These are phyloP conservation scores for Hypoxylon sp. DNA, from an alignment of 2,329 filamentous ascomycete species.

Conservation along the genomic window DNA sequence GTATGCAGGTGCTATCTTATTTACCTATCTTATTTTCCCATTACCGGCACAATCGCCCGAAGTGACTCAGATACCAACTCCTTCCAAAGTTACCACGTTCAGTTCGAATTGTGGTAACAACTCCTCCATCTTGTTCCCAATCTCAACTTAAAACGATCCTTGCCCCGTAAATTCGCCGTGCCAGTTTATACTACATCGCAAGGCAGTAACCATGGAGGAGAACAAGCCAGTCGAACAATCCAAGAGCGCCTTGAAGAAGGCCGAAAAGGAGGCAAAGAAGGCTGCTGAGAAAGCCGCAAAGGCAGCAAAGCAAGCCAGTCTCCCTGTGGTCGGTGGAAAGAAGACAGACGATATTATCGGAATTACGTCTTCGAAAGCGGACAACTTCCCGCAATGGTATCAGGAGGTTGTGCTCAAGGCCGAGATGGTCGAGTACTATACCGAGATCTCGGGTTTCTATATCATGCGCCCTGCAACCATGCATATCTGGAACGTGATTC, in stretches of 20 bases:
- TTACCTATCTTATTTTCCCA: conserved; percentile 26
- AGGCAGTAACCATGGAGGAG: conserved; percentile 37
- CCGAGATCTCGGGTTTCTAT: conserved; percentile 90
- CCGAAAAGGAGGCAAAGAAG: conserved; percentile 73
- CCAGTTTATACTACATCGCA: neutral
- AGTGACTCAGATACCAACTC: conserved; percentile 35
- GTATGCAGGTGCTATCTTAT: conserved; percentile 4
- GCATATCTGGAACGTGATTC: conserved; percentile 76
- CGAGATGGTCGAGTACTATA: conserved; percentile 97
- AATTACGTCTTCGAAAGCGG: conserved; percentile 86
- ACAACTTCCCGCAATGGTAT: conserved; percentile 95
- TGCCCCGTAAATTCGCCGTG: neutral
- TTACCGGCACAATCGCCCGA: conserved; percentile 16
- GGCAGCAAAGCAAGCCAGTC: conserved; percentile 67
- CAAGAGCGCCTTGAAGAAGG: conserved; percentile 75
- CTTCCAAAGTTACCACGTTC: conserved; percentile 2
- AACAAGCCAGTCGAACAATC: conserved; percentile 58
- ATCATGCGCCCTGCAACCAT: conserved; percentile 82
- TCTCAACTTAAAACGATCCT: neutral
- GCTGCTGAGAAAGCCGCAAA: conserved; percentile 73
- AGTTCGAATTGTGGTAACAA: conserved; percentile 1
- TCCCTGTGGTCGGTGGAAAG: conserved; percentile 66
- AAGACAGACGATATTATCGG: conserved; percentile 81
- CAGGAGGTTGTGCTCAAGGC: conserved; percentile 97
- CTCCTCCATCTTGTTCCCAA: neutral